These are phyloP conservation scores for Sporopachydermia cereana DNA, from an alignment of 1,139 yeast species.

Conservation along the genomic window DNA sequence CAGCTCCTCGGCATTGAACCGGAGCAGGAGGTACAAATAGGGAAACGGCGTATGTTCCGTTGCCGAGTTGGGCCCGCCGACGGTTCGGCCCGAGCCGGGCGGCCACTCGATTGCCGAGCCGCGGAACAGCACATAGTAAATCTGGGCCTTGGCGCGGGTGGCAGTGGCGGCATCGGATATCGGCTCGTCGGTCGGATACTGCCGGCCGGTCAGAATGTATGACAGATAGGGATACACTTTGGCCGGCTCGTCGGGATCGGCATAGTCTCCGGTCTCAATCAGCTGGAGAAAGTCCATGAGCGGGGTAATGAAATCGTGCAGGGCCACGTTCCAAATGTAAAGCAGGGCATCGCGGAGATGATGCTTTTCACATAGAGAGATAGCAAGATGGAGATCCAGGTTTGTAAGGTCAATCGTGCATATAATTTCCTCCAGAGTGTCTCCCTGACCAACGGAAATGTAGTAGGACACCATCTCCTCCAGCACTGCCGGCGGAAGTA, in stretches of 20 bases:
- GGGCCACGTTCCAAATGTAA: conserved; percentile 55
- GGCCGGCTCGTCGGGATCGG: conserved; percentile 16
- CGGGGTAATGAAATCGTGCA: conserved; percentile 61
- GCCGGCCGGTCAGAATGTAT: conserved; percentile 61
- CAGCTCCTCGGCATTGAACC: conserved; percentile 42
- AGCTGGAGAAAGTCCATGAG: conserved; percentile 41
- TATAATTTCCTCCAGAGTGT: conserved; percentile 48
- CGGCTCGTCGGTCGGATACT: conserved; percentile 57
- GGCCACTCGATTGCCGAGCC: conserved; percentile 42
- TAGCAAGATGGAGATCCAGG: conserved; percentile 66
- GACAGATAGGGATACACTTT: conserved; percentile 53
- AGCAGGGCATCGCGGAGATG: conserved; percentile 47
- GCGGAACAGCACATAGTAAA: conserved; percentile 46
- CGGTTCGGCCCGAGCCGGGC: conserved; percentile 20
- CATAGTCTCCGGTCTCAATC: conserved; percentile 18
- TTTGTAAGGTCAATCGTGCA: conserved; percentile 51
- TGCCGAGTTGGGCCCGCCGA: conserved; percentile 18
- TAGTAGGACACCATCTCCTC: conserved; percentile 45
- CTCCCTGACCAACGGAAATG: conserved; percentile 31
- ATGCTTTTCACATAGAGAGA: conserved; percentile 44
- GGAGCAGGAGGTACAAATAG: conserved; percentile 38
- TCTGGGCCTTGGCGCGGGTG: conserved; percentile 30
- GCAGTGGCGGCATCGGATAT: conserved; percentile 24
- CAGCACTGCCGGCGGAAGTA: conserved; percentile 52
- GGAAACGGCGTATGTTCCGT: conserved; percentile 39